phyloP scores from a whole-genome alignment of 2,329 filamentous ascomycete genomes.

The Fusarium luffae region DNA sequence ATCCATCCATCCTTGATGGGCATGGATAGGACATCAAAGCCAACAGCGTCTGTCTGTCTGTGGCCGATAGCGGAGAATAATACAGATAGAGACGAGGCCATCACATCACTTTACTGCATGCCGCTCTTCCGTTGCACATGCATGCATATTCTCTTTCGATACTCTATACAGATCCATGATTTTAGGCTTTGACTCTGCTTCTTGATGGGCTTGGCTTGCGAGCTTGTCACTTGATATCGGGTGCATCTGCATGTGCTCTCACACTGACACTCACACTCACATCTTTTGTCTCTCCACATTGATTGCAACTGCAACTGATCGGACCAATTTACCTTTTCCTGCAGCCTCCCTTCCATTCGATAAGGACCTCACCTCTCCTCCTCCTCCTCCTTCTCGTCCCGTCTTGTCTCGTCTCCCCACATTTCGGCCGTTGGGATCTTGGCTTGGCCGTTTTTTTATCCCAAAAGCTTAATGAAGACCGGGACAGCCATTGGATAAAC shows the following conservation, averaged over 20 bases:
- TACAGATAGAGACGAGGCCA: background rate
- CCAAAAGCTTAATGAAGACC: conserved; percentile 21
- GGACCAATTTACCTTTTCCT: background rate
- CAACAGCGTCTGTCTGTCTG: background rate
- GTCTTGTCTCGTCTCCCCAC: conserved; percentile 4
- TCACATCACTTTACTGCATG: background rate
- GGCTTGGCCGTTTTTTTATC: conserved; percentile 11
- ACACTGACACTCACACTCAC: background rate
- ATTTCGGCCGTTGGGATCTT: conserved; percentile 31
- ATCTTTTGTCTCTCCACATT: conserved; percentile 19
- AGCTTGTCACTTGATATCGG: conserved; percentile 15
- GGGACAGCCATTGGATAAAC: conserved; percentile 3
- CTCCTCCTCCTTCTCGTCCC: background rate
- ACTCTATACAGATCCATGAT: background rate
- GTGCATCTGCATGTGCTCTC: conserved; percentile 5
- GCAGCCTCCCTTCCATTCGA: background rate
- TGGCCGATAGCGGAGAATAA: conserved; percentile 1
- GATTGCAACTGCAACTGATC: conserved; percentile 26
- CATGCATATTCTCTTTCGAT: background rate
- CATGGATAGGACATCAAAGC: conserved; percentile 1
- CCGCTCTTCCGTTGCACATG: background rate
- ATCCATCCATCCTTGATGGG: background rate
- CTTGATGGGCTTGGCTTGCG: conserved; percentile 1
- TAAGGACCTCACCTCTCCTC: background rate
- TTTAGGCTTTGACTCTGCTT: background rate